Percentiles rank a stretch among this genome's conserved stretches.
Conservation (phyloP, 2,329 filamentous ascomycete genomes). For the Venturiaceae sp. region DNA sequence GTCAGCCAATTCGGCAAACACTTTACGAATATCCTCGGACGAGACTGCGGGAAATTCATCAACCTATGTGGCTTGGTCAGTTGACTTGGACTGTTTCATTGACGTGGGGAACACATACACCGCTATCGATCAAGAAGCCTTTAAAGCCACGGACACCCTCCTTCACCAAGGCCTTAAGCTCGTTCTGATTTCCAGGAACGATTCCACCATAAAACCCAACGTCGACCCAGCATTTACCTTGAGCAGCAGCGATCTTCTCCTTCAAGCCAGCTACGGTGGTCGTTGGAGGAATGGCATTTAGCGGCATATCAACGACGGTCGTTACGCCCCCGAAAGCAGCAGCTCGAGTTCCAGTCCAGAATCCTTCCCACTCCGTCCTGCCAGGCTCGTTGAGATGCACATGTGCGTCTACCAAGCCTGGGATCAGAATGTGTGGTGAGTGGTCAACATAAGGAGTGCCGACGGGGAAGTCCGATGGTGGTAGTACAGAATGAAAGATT, state of each 20-base stretch:
- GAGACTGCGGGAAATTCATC: constrained; percentile 95
- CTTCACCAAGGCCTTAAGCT: constrained; percentile 71
- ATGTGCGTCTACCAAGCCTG: constrained; percentile 90
- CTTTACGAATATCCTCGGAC: constrained; percentile 64
- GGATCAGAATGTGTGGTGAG: constrained; percentile 74
- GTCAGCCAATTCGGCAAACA: constrained; percentile 71
- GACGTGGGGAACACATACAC: constrained; percentile 49
- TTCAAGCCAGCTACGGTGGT: constrained; percentile 75
- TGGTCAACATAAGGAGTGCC: constrained; percentile 72
- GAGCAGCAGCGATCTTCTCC: constrained; percentile 76
- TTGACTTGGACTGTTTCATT: neutral
- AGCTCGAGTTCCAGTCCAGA: constrained; percentile 86
- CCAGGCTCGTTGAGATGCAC: constrained; percentile 97
- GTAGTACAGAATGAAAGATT: constrained; percentile 65
- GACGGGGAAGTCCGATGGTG: constrained; percentile 61
- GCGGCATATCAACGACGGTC: constrained; percentile 93
- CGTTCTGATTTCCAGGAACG: constrained; percentile 74
- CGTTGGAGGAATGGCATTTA: constrained; percentile 94
- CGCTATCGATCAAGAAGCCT: constrained; percentile 93
- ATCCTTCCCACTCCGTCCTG: constrained; percentile 96
- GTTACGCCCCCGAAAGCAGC: constrained; percentile 94
- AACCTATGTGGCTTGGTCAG: constrained; percentile 46
- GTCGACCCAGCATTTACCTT: constrained; percentile 92
- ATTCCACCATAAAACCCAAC: constrained; percentile 98
- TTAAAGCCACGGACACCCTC: constrained; percentile 93